Evolutionary conservation across 129 eudicot species (phyloP), one percentile per base, ranked within the genome.

Genomic region (Ambrosia trifida): DNA sequence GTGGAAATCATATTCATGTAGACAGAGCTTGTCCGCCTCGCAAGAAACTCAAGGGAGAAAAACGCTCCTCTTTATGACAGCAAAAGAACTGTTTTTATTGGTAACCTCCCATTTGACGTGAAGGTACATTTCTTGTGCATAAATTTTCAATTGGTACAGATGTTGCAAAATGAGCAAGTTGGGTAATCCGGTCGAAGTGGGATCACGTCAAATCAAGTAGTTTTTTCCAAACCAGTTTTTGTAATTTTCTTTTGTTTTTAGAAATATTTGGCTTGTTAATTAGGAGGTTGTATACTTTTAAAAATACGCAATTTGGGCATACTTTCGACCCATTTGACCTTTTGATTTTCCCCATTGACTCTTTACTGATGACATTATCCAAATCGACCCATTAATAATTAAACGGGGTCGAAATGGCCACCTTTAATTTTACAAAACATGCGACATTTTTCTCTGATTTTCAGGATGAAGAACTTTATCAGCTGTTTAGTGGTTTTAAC

Each of bases 11-110:
- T 83, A 90, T 94, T 16, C 96, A 95, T 59, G 96, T 94, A 44
- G 99, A 94, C 81, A 85, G 99, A 80, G 99, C 99, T 41, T 90
- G 96, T 69, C 99, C 99, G 59, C 99, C 99, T 36, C 93, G 97
- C 70, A 94, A 94, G 84, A 94, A 94, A 71, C 66, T 94, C 79
- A 90, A 94, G 78, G 99, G 96, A 69, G 99, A 90, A 46, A 46
- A 46, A 73, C 57, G 36, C 80, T 72, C 77, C 86, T 32, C 86
- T 90, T 20, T 94, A 94, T 76, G 96, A 88, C 83, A 87, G 69
- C 69, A 89, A 87, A 82, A 85, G 96, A 83, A 90, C 99, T 3
- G 89, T 94, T 63, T 94, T 94, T 58, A 80, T 94, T 14, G 99
- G 99, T 14, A 94, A 94, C 72, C 91, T 90, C 61, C 99, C 99